Evolutionary conservation across 257 asterid genomes (phyloP), one percentile per base, ranked within the genome.

Genomic region (Solanum bulbocastanum): DNA sequence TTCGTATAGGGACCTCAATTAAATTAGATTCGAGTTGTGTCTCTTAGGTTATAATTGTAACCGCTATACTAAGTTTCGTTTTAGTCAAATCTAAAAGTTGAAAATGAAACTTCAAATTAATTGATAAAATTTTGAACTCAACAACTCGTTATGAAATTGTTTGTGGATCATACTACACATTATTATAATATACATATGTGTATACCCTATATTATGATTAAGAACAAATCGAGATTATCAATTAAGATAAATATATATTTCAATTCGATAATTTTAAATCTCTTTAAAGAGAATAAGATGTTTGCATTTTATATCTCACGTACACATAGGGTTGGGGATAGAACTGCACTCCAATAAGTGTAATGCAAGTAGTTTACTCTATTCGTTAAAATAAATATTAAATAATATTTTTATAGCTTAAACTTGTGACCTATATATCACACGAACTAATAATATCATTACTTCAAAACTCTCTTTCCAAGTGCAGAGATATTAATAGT

Each of bases 391-490:
- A 15, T 1, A 32, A 2, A 8, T 1, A 32, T 71, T 71, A 15
- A 8, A 2, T 4, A 32, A 0, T 32, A 0, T 2, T 69, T 69
- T 15, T 1, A 69, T 0, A 5, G 1, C 5, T 69, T 20, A 2
- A 11, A 69, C 4, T 7, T 11, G 4, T 7, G 8, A 30, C 8
- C 0, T 69, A 69, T 6, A 69, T 1, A 14, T 68, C 5, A 68
- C 4, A 13, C 1, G 0, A 0, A 1, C 30, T 1, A 30, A 15
- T 16, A 32, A 14, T 30, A 69, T 8, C 1, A 5, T 32, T 69
- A 4, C n/a, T 15, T 0, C 0, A 0, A 30, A 0, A 15, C 5
- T 69, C 12, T 4, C 37, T 6, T 30, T 69, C 0, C 4, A 30
- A 37, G 27, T 76, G 4, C 10, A 40, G 10, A 37, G 18, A n/a